Percentiles rank a stretch among this genome's conserved stretches.
These are phyloP conservation scores for Lipomyces japonicus DNA, from an alignment of 805 yeast genomes.

Conservation along the genomic window DNA sequence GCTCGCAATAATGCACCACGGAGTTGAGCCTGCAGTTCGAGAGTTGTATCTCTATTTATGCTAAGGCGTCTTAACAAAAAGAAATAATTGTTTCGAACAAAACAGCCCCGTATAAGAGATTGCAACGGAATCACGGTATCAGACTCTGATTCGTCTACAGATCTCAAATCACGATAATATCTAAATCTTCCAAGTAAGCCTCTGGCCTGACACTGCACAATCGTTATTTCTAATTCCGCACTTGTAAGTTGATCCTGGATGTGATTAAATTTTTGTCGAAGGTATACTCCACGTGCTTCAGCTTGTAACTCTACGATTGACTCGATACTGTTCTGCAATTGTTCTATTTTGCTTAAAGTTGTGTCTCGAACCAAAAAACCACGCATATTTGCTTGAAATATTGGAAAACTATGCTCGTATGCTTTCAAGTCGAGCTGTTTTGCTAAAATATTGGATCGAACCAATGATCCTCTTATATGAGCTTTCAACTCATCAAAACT, in stretches of 20 bases:
- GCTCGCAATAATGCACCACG: slow-evolving; percentile 40
- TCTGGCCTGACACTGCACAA: slow-evolving; percentile 34
- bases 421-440: slow-evolving; percentile 5
- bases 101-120: slow-evolving; percentile 47
- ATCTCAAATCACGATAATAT: slow-evolving; percentile 13
- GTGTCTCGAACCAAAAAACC: slow-evolving; percentile 13
- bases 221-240: slow-evolving; percentile 16
- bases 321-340: slow-evolving; percentile 17
- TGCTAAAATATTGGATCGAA: slow-evolving; percentile 8
- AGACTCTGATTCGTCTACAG: slow-evolving; percentile 23
- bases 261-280: slow-evolving; percentile 23
- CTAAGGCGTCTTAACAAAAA: slow-evolving; percentile 17
- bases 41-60: slow-evolving; percentile 24
- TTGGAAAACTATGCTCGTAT: slow-evolving; percentile 1
- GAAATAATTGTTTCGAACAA: slow-evolving; percentile 27
- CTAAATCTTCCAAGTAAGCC: slow-evolving; percentile 30
- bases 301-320: slow-evolving; percentile 52
- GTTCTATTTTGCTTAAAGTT: not conserved
- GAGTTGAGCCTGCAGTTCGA: slow-evolving; percentile 38
- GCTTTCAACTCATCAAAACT: slow-evolving; percentile 15
- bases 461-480: slow-evolving; percentile 21
- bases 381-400: slow-evolving; percentile 24
- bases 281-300: slow-evolving; percentile 45
- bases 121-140: slow-evolving; percentile 30
- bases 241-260: slow-evolving; percentile 25